Percentiles rank a stretch among this genome's conserved stretches.
Evolutionary conservation across 2,329 filamentous ascomycete species (phyloP).

Genomic region (Nothophoma quercina): DNA sequence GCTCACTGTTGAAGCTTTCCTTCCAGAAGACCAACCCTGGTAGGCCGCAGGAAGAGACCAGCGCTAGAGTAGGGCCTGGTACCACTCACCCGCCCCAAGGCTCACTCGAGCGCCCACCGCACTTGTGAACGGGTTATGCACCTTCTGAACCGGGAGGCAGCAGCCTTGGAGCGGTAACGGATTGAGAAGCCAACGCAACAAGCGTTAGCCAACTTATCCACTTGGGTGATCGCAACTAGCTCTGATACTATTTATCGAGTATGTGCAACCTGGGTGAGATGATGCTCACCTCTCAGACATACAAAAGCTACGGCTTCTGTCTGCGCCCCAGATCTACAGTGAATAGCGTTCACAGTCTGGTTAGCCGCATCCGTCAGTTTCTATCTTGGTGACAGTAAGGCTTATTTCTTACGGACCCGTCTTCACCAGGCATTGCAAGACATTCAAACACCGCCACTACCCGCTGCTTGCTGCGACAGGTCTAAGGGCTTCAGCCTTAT

Average conservation of each 20-base stretch:
- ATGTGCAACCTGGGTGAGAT: conserved; percentile 31
- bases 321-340: conserved; percentile 42
- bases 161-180: conserved; percentile 32
- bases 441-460: conserved; percentile 47
- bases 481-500: conserved; percentile 46
- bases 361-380: conserved; percentile 24
- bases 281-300: conserved; percentile 28
- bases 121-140: conserved; percentile 48
- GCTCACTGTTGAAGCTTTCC: conserved; percentile 27
- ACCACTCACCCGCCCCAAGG: conserved; percentile 42
- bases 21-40: conserved; percentile 33
- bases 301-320: conserved; percentile 32
- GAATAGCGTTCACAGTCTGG: conserved; percentile 14
- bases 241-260: conserved; percentile 24
- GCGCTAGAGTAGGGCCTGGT: conserved; percentile 39
- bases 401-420: conserved; percentile 40
- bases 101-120: conserved; percentile 44
- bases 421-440: conserved; percentile 42
- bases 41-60: conserved; percentile 35
- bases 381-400: conserved; percentile 40
- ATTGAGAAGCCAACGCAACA: conserved; percentile 35
- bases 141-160: conserved; percentile 37
- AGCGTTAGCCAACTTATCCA: conserved; percentile 35
- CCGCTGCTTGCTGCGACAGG: conserved; percentile 42
- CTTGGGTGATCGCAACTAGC: conserved; percentile 28